A percentile compares a stretch with the other conserved stretches of the same genome.
These are phyloP conservation scores for Cyberlindnera xylosilytica DNA, from an alignment of 805 yeast species.

Conservation along the genomic window DNA sequence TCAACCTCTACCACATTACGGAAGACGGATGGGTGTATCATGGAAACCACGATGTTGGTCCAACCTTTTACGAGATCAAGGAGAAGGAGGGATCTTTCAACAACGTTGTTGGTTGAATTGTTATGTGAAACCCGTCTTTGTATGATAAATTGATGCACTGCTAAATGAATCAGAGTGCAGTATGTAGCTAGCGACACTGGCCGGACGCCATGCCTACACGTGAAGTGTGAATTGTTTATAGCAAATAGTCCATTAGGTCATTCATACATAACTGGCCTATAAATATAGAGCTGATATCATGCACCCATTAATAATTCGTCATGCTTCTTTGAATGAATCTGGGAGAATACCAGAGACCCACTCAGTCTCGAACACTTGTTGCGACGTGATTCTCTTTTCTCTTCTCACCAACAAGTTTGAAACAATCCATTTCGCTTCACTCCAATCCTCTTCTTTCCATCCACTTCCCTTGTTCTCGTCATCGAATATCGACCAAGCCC, in stretches of 20 bases:
- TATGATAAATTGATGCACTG: background rate
- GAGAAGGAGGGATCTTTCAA: constrained; percentile 86
- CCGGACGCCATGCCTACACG: no score
- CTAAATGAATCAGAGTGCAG: no score
- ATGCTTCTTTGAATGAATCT: constrained; percentile 4
- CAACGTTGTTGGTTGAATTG: constrained; percentile 51
- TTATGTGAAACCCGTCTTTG: background rate
- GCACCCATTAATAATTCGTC: no score
- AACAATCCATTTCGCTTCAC: constrained; percentile 48
- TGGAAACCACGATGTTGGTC: constrained; percentile 92
- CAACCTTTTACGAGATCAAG: constrained; percentile 87
- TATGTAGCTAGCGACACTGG: no score
- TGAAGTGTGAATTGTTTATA: no score
- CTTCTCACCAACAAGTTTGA: constrained; percentile 46
- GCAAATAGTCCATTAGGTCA: no score
- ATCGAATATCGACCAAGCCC: constrained; percentile 72
- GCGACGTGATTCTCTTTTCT: constrained; percentile 39
- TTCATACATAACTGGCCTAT: no score
- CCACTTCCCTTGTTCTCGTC: constrained; percentile 28
- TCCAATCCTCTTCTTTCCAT: constrained; percentile 35
- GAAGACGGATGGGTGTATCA: constrained; percentile 95
- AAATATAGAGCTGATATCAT: no score
- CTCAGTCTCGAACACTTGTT: constrained; percentile 30
- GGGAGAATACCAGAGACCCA: constrained; percentile 33
- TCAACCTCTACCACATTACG: constrained; percentile 88